Evolutionary conservation across 805 yeast genomes (phyloP).

Genomic region (Babjeviella inositovora): DNA sequence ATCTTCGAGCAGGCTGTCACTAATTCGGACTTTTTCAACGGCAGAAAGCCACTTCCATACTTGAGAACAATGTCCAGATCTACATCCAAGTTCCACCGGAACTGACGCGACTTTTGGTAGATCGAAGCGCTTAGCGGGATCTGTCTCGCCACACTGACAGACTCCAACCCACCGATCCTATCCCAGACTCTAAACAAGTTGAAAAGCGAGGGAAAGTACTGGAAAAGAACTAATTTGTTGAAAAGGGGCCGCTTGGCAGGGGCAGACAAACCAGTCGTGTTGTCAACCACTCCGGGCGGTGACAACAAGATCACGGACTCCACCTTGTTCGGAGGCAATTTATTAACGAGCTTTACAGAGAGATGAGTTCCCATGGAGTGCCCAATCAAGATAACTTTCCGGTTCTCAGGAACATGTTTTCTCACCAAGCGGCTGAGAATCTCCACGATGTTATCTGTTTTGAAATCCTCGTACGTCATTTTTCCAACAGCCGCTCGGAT

Average conservation of each 20-base stretch:
- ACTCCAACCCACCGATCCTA: constrained; percentile 43
- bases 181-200: constrained; percentile 41
- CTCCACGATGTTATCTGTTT: constrained; percentile 20
- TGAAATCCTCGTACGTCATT: constrained; percentile 22
- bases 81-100: constrained; percentile 58
- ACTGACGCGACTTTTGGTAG: constrained; percentile 26
- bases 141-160: constrained; percentile 45
- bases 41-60: constrained; percentile 32
- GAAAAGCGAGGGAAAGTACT: constrained; percentile 26
- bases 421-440: constrained; percentile 18
- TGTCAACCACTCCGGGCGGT: constrained; percentile 20
- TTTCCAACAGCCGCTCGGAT: constrained; percentile 12
- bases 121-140: constrained; percentile 7
- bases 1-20: constrained; percentile 16
- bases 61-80: constrained; percentile 34
- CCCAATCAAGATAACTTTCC: constrained; percentile 35
- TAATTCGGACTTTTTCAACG: constrained; percentile 26
- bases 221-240: constrained; percentile 12
- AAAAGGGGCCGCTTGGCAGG: constrained; percentile 1
- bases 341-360: constrained; percentile 23
- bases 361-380: constrained; percentile 66
- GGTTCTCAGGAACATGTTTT: constrained; percentile 18
- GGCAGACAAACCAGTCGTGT: constrained; percentile 5
- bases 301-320: constrained; percentile 32
- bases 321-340: constrained; percentile 17